These are phyloP conservation scores for Phytopythium cucurbitacearum DNA, from an alignment of 352 stramenopile genomes.

Conservation along the genomic window DNA sequence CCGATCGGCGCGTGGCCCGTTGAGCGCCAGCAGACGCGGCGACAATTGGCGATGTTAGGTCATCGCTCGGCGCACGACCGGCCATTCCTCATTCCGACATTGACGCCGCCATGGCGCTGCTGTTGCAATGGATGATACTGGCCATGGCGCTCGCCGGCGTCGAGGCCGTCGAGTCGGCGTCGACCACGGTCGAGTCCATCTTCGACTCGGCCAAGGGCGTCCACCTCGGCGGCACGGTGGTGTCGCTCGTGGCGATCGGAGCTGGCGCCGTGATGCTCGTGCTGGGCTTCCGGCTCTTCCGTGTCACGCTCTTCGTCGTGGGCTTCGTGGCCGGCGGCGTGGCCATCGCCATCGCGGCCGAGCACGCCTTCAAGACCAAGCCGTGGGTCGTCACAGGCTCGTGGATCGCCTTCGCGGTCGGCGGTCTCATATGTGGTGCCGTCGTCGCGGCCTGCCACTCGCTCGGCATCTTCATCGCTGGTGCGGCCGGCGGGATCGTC, in stretches of 20 bases:
- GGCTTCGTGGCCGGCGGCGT: conserved; percentile 55
- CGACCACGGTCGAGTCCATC: conserved; percentile 27
- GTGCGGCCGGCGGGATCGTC: conserved; percentile 42
- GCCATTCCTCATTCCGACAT: no score
- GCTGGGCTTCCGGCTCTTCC: conserved; percentile 63
- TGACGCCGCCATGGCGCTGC: no score
- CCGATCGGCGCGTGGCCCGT: no score
- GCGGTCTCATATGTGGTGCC: conserved; percentile 37
- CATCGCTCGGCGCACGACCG: no score
- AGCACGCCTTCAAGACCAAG: conserved; percentile 36
- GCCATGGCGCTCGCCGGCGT: conserved; percentile 25
- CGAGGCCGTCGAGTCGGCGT: conserved; percentile 20
- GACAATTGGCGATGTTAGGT: no score
- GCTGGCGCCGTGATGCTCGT: conserved; percentile 36
- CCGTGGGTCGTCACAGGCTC: conserved; percentile 50
- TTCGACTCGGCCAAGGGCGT: conserved; percentile 34
- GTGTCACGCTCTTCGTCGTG: conserved; percentile 42
- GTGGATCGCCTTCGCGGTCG: conserved; percentile 54
- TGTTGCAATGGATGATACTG: conserved; percentile 4
- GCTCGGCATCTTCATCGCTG: conserved; percentile 51
- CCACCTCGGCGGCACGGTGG: conserved; percentile 29
- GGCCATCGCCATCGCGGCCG: conserved; percentile 26
- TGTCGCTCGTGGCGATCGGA: conserved; percentile 33
- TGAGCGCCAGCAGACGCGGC: no score
- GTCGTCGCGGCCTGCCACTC: conserved; percentile 48